Base-by-base conservation (phyloP, 1,284 basidiomycete genomes). In the Sanguinoderma infundibulare region DNA sequence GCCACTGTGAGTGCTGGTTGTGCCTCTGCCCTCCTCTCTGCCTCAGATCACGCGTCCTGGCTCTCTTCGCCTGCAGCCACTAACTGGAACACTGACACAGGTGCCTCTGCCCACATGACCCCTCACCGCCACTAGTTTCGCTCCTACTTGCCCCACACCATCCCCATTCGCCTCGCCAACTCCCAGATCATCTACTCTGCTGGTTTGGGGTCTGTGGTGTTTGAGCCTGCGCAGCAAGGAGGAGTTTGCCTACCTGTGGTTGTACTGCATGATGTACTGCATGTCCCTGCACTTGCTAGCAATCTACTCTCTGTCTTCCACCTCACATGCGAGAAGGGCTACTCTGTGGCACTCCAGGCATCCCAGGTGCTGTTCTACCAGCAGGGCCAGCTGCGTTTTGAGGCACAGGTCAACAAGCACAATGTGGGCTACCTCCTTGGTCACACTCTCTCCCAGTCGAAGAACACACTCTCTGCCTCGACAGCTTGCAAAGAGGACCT, bases 201-300 rank as follows among this genome's bases (percentile, higher is more conserved):
- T 47, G 73, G 74, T 4, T 61, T 74, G 7, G 75, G 70, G 17
- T 65, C 67, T 55, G 75, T 78, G n/a, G 62, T 69, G 44, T 76
- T 77, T 63, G 51, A 64, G 20, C 76, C 71, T 17, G 38, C 62
- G 10, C 53, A 70, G 32, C 55, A 4, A 57, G 53, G 69, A 69
- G 26, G 65, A 60, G 46, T 22, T 38, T 51, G 51, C 42, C 44
- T 28, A 3, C 50, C 40, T 64, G 56, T 53, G 32, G 58, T 64
- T 17, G 50, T 57, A 24, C 46, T 57, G 22, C 59, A 61, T 17
- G 42, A 59, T 44, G 57, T 64, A n/a, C 53, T 65, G 35, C 57
- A 65, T 62, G 57, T 60, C 28, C 60, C 60, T 59, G 60, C 50
- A 20, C 60, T 62, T 57, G 3, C 57, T 26, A 57, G 57, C 58